Evolutionary conservation across 371 early-diverging fungal genomes (phyloP), one percentile per base, ranked within the genome.

Genomic region (Paramicrosporidium saccamoebae): DNA sequence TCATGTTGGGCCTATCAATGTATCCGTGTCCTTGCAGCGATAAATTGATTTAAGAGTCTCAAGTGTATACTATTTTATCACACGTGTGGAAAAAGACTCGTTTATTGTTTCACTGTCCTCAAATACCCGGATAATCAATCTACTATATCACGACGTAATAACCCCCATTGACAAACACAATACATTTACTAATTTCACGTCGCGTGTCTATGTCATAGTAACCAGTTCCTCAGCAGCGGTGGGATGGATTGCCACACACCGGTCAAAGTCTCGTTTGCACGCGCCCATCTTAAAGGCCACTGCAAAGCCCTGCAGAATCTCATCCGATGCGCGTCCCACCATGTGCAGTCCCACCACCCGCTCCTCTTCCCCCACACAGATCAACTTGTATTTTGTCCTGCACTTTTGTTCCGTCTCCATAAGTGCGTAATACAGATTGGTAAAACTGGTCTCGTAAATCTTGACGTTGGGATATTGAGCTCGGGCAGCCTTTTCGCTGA

Each of bases 171-270:
- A n/a, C n/a, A n/a, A n/a, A n/a, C n/a, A n/a, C n/a, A n/a, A n/a
- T n/a, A n/a, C n/a, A n/a, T n/a, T n/a, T n/a, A n/a, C n/a, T n/a
- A n/a, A n/a, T n/a, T n/a, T n/a, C n/a, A n/a, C n/a, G n/a, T n/a
- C n/a, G n/a, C n/a, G n/a, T 9, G 10, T 12, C 21, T 23, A 24
- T 6, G 4, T 24, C 4, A 24, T 3, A 10, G 52, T 58, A 15
- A 69, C 71, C 36, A 71, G 31, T 39, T 71, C 95, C 39, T 95
- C 95, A 7, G 69, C 62, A 27, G 79, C 74, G n/a, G 90, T 88
- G 11, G 95, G 95, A 41, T 95, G 95, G 30, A 92, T 81, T n/a
- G 90, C 90, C 15, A 95, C 82, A 21, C 69, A 68, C 36, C 41
- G 58, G 42, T 84, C 81, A 41, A 95, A 71, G 37, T 92, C 82